Base-by-base conservation (phyloP, 352 stramenopile species). In the Pythium diclinum region DNA sequence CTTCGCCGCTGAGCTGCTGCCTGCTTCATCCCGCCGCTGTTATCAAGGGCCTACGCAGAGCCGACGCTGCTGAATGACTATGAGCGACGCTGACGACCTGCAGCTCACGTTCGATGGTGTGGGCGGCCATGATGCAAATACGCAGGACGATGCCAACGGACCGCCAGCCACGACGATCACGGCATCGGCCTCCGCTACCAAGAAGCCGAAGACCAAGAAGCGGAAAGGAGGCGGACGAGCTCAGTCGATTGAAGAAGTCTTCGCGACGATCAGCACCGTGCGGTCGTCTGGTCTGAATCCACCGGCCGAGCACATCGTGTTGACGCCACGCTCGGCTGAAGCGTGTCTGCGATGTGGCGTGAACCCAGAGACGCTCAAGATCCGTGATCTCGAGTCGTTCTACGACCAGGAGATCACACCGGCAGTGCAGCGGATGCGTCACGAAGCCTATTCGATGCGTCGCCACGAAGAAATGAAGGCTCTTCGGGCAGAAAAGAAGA, bases 321-420 rank as follows among this genome's bases (percentile, higher is more conserved):
- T 98, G 38, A 96, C 91, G 2, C 92, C 92, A 7, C 79, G 89
- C 3, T 97, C 87, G 0, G 91, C 91, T 1, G 91, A 98, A 69
- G 76, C 85, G 38, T 97, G 92, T 72, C 69, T 98, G n/a, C 81
- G 85, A 9, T 92, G 89, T 61, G 92, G 92, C 19, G 83, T 98
- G 16, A 97, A 98, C 70, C 89, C 92, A 2, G 91, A 98, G 71
- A 95, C 94, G 7, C 77, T 98, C 57, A 91, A 93, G 61, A 90
- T 98, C 28, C 87, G 92, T 11, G 88, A 97, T 63, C 76, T 98
- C 25, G 92, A 97, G 58, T 96, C 84, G 17, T 98, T 98, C 61
- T 94, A 91, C 65, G 87, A 96, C 59, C 56, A 78, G 0, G 85
- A 89, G 8, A 76, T 94, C 30, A 85, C 89, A 9, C 74, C 88